phyloP scores from a whole-genome alignment of 352 stramenopile genomes.

The Pelagophyceae sp. region DNA sequence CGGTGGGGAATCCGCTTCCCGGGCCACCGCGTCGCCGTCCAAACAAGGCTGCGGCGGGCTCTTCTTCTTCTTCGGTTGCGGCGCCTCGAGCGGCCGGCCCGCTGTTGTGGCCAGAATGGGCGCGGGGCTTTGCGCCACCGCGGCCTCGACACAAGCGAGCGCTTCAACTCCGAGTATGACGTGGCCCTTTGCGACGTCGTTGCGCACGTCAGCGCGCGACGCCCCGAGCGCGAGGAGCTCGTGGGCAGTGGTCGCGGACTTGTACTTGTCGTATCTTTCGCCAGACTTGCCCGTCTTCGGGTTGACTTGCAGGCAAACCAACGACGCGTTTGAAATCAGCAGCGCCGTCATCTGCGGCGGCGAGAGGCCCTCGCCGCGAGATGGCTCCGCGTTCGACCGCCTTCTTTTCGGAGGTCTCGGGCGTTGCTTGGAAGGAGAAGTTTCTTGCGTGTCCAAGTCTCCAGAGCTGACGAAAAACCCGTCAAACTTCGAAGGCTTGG shows the following conservation, averaged over 20 bases:
- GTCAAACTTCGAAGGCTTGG: background rate
- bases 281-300: conserved; percentile 4
- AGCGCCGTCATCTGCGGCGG: background rate
- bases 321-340: background rate
- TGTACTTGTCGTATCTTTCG: conserved; percentile 7
- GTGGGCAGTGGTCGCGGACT: background rate
- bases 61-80: background rate
- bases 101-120: background rate
- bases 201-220: background rate
- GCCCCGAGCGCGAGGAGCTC: background rate
- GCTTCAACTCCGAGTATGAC: background rate
- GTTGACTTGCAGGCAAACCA: background rate
- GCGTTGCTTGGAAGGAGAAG: background rate
- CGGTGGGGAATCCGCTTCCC: background rate
- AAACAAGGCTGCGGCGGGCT: background rate
- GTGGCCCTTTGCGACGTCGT: conserved; percentile 9
- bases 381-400: background rate
- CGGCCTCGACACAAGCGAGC: background rate
- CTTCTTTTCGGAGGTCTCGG: background rate
- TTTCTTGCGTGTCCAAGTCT: background rate
- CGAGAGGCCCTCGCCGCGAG: background rate
- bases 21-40: background rate
- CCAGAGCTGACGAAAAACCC: conserved; percentile 6
- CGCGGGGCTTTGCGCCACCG: background rate
- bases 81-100: too few relatives aligned